A percentile compares a stretch with the other conserved stretches of the same genome.
These are phyloP conservation scores for Tricholoma furcatifolium DNA, from an alignment of 768 basidiomycete species.

Conservation along the genomic window DNA sequence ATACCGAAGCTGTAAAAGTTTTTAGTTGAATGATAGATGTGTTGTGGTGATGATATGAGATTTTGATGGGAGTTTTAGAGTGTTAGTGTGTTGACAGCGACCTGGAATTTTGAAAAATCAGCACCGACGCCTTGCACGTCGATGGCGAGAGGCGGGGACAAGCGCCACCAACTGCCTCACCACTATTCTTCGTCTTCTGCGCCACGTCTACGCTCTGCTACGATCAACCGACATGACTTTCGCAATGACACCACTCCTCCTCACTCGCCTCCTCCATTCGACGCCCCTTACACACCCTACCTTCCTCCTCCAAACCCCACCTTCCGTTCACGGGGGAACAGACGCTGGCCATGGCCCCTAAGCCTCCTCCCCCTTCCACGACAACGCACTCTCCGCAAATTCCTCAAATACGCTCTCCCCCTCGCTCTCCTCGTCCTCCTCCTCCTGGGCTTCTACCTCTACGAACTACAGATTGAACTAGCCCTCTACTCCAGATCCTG, in stretches of 20 bases:
- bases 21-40: no score
- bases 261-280: conserved; percentile 22
- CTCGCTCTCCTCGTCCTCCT: conserved; percentile 35
- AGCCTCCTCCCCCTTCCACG: conserved; percentile 24
- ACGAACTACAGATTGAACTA: conserved; percentile 86
- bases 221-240: conserved; percentile 16
- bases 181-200: conserved; percentile 36
- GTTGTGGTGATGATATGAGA: no score
- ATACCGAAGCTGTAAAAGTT: no score
- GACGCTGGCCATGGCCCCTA: conserved; percentile 17
- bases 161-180: conserved; percentile 44
- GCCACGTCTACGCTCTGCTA: conserved; percentile 28
- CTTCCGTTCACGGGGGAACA: conserved; percentile 25
- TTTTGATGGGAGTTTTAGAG: no score
- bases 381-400: conserved; percentile 31
- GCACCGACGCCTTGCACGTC: not conserved
- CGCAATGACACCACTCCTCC: conserved; percentile 16
- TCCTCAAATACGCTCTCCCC: conserved; percentile 47
- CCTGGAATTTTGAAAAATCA: not conserved
- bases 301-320: conserved; percentile 22
- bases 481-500: conserved; percentile 76
- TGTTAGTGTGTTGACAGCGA: not conserved
- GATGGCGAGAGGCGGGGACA: conserved; percentile 43
- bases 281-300: conserved; percentile 16
- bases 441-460: conserved; percentile 52